Evolutionary conservation across 2,329 filamentous ascomycete species (phyloP).

Genomic region (Calonectria pauciramosa): DNA sequence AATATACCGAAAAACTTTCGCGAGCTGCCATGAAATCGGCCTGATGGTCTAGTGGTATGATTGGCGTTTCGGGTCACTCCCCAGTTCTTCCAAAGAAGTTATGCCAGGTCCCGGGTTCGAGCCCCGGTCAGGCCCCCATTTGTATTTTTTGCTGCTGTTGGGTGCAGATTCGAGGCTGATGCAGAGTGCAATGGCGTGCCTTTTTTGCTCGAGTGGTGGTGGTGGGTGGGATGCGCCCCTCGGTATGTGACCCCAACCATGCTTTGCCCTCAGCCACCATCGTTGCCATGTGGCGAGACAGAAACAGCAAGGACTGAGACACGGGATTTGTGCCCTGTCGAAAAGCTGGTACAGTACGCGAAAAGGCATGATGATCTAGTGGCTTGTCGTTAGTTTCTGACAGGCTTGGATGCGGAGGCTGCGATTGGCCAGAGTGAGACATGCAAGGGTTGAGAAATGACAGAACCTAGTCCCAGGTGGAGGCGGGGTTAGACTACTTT

Average conservation of each 20-base stretch:
- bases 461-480: background rate
- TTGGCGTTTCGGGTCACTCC: background rate
- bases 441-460: background rate
- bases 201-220: background rate
- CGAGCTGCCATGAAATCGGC: background rate
- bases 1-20: background rate
- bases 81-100: background rate
- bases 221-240: background rate
- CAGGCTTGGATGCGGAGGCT: background rate
- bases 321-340: background rate
- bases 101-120: background rate
- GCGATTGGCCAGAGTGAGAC: conserved; percentile 4
- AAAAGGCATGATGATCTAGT: background rate
- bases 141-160: background rate
- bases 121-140: background rate
- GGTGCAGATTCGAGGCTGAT: background rate
- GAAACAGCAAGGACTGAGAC: background rate
- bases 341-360: background rate
- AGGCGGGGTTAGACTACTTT: background rate
- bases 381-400: conserved; percentile 9
- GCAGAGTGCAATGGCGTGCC: background rate
- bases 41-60: conserved; percentile 7
- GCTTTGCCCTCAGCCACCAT: background rate
- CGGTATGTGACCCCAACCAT: background rate
- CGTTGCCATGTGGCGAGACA: background rate